phyloP scores from a whole-genome alignment of 2,329 filamentous ascomycete genomes.

The Cyphellophora attinorum region DNA sequence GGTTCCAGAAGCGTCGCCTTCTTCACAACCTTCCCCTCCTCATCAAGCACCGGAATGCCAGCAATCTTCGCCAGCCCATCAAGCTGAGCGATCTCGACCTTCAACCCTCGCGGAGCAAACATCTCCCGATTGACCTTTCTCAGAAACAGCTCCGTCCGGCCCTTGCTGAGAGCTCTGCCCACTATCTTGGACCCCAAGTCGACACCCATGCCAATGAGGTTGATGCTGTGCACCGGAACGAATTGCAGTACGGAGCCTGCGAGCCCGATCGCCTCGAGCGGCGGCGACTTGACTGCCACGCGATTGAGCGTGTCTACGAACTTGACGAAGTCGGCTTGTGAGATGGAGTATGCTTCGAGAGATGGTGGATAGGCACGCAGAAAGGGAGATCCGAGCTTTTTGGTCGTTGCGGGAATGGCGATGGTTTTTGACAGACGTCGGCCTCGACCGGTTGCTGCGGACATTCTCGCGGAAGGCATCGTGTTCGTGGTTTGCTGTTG shows the following conservation, averaged over 20 bases:
- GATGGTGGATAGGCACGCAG: slow-evolving; percentile 7
- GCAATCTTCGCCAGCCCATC: slow-evolving; percentile 21
- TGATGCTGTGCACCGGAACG: slow-evolving; percentile 18
- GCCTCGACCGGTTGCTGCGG: too few species aligned
- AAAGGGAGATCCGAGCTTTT: slow-evolving; percentile 4
- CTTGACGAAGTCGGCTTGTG: slow-evolving; percentile 27
- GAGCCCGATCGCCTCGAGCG: slow-evolving; percentile 20
- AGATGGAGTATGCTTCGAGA: slow-evolving; percentile 34
- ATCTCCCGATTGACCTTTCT: slow-evolving; percentile 20
- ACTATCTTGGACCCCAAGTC: slow-evolving; percentile 18
- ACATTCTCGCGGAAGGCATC: too few species aligned
- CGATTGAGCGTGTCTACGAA: slow-evolving; percentile 22
- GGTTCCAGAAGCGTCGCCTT: slow-evolving; percentile 13
- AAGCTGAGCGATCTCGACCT: slow-evolving; percentile 20
- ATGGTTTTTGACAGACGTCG: too few species aligned
- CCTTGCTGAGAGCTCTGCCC: slow-evolving; percentile 17
- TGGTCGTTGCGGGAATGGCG: slow-evolving; percentile 5
- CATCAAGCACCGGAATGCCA: slow-evolving; percentile 19
- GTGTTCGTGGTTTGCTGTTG: too few species aligned
- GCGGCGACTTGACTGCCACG: slow-evolving; percentile 18
- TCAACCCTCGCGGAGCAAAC: slow-evolving; percentile 18
- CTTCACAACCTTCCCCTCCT: slow-evolving; percentile 17
- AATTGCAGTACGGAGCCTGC: slow-evolving; percentile 19
- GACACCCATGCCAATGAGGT: slow-evolving; percentile 19
- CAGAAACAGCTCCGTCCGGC: slow-evolving; percentile 17